A percentile compares a stretch with the other conserved stretches of the same genome.
Conservation (phyloP, 805 yeast species). For the Saturnispora sekii region DNA sequence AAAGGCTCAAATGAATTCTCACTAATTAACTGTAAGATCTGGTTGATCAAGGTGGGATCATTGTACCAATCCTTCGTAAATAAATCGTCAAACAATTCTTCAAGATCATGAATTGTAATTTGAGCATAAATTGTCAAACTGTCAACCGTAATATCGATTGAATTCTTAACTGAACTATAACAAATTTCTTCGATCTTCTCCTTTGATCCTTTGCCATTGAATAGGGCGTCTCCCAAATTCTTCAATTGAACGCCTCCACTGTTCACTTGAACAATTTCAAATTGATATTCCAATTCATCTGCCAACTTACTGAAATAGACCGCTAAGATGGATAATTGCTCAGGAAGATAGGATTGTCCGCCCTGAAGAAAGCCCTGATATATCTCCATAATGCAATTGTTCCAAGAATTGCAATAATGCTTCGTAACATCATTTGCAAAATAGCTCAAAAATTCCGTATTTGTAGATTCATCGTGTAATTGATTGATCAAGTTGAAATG, state of each 20-base stretch:
- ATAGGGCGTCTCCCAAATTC: not conserved
- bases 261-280: slow-evolving; percentile 2
- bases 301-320: slow-evolving; percentile 8
- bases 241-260: not conserved
- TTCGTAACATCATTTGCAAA: slow-evolving; percentile 7
- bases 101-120: slow-evolving; percentile 7
- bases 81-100: slow-evolving; percentile 23
- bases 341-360: slow-evolving; percentile 5
- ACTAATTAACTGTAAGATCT: slow-evolving; percentile 20
- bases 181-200: slow-evolving; percentile 2
- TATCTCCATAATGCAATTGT: slow-evolving; percentile 3
- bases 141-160: slow-evolving; percentile 6
- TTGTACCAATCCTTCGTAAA: slow-evolving; percentile 26
- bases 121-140: slow-evolving; percentile 6
- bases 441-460: slow-evolving; percentile 5
- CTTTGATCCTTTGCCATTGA: not conserved
- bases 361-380: slow-evolving; percentile 3
- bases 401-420: slow-evolving; percentile 6
- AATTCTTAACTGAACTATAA: slow-evolving; percentile 3
- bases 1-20: slow-evolving; percentile 22
- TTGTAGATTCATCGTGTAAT: slow-evolving; percentile 5
- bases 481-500: slow-evolving; percentile 7
- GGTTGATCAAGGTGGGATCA: slow-evolving; percentile 18
- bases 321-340: slow-evolving; percentile 5
- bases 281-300: slow-evolving; percentile 6